phyloP scores from a whole-genome alignment of 441 rosid genomes.

The Syzygium malaccense region DNA sequence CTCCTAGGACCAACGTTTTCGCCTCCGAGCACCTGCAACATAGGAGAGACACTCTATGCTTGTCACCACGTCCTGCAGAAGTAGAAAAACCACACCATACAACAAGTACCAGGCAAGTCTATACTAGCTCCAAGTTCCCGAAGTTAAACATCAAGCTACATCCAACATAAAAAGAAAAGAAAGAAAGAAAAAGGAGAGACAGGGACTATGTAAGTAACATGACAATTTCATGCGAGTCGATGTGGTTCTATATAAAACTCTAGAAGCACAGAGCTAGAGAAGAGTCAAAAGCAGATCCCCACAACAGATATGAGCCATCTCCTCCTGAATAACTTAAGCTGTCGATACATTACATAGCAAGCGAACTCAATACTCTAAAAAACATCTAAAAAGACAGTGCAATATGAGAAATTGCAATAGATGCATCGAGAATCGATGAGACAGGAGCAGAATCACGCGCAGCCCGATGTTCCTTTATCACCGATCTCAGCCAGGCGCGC shows the following conservation, averaged over 20 bases:
- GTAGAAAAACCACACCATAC: neutral
- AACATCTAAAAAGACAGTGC: neutral
- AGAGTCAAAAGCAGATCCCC: neutral
- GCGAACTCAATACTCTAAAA: neutral
- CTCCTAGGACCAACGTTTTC: neutral
- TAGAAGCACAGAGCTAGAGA: neutral
- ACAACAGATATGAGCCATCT: neutral
- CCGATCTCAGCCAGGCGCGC: neutral
- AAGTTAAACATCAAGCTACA: neutral
- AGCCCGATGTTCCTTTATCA: neutral
- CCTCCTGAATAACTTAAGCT: neutral
- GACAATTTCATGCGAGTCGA: neutral
- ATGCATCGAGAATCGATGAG: neutral
- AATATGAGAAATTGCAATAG: neutral
- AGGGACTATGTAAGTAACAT: neutral
- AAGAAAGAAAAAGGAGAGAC: rapidly evolving
- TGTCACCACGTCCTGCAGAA: neutral
- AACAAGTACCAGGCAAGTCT: neutral
- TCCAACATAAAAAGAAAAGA: neutral
- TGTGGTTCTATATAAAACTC: neutral
- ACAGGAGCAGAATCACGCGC: neutral
- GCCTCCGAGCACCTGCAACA: neutral
- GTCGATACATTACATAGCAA: neutral
- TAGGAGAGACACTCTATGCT: neutral
- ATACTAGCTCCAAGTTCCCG: neutral